These are phyloP conservation scores for Malassezia furfur DNA, from an alignment of 1,284 basidiomycete genomes.

Conservation along the genomic window DNA sequence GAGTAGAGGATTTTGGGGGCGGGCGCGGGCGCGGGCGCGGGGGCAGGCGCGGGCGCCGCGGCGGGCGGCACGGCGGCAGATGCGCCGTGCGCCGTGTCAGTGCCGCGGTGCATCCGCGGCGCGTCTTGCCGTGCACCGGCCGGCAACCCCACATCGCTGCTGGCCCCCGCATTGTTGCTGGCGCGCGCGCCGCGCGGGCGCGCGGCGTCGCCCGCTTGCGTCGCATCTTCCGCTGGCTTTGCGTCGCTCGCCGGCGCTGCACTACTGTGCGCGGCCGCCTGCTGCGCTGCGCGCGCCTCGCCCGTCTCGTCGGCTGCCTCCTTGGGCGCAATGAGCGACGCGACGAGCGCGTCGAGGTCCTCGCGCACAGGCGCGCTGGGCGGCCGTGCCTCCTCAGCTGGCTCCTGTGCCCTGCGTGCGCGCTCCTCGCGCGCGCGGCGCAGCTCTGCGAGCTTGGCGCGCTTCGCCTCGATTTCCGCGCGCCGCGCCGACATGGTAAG, in stretches of 20 bases:
- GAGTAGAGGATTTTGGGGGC: conserved; percentile 77
- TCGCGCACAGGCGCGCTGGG: conserved; percentile 3
- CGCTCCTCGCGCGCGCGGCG: conserved; percentile 63
- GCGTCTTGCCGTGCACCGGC: too few relatives aligned
- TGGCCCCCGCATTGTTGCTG: too few relatives aligned
- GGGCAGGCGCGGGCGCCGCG: conserved; percentile 47
- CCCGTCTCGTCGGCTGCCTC: too few relatives aligned
- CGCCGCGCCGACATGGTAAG: conserved; percentile 51
- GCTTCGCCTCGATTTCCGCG: conserved; percentile 83
- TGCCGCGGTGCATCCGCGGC: too few relatives aligned
- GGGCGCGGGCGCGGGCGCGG: not conserved
- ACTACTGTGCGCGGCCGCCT: too few relatives aligned
- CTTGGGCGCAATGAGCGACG: conserved; percentile 17
- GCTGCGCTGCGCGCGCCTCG: too few relatives aligned
- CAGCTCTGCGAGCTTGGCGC: conserved; percentile 74
- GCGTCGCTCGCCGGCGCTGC: too few relatives aligned
- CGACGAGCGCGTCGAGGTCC: conserved; percentile 41
- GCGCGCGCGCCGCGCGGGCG: too few relatives aligned
- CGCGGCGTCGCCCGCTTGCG: too few relatives aligned
- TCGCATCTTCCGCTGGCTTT: too few relatives aligned
- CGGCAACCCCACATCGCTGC: too few relatives aligned
- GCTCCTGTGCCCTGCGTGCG: conserved; percentile 25
- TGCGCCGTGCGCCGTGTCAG: too few relatives aligned
- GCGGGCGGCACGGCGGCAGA: not conserved
- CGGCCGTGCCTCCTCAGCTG: not conserved